Conservation (phyloP, 164 flowering plant genomes). For the Kalanchoe fedtschenkoi region DNA sequence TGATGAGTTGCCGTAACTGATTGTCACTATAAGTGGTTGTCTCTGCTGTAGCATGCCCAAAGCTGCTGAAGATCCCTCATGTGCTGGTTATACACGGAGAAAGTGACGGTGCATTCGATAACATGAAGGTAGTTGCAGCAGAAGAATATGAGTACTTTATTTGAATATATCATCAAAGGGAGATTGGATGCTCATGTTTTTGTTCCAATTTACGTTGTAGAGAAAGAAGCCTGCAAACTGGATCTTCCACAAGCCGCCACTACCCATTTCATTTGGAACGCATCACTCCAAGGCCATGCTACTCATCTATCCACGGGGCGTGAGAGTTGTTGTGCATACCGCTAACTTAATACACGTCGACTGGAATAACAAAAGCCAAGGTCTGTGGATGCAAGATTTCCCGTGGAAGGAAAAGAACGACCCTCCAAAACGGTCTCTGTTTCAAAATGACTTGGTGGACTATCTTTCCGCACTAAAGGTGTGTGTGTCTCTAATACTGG, state of each 20-base stretch:
- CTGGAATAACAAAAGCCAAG: conserved; percentile 99
- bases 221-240: conserved; percentile 73
- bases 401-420: conserved; percentile 73
- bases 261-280: conserved; percentile 94
- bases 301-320: conserved; percentile 84
- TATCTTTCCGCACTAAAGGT: conserved; percentile 83
- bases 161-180: neutral
- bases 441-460: conserved; percentile 81
- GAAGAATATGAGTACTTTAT: neutral
- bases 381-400: conserved; percentile 99
- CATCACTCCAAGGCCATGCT: conserved; percentile 99
- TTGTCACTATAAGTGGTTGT: neutral
- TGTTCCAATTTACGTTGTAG: conserved; percentile 22
- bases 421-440: conserved; percentile 37
- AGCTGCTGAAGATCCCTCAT: conserved; percentile 47
- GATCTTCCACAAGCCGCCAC: conserved; percentile 84
- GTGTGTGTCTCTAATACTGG: conserved; percentile 7
- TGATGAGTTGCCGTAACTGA: no score
- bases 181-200: neutral
- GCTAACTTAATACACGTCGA: conserved; percentile 91
- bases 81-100: conserved; percentile 93
- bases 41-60: conserved; percentile 72
- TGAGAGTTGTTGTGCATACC: conserved; percentile 81
- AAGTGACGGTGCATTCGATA: conserved; percentile 56
- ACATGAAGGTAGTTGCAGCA: conserved; percentile 48